Conservation (phyloP, 148 eudicot species). For the Pharnaceum exiguum region DNA sequence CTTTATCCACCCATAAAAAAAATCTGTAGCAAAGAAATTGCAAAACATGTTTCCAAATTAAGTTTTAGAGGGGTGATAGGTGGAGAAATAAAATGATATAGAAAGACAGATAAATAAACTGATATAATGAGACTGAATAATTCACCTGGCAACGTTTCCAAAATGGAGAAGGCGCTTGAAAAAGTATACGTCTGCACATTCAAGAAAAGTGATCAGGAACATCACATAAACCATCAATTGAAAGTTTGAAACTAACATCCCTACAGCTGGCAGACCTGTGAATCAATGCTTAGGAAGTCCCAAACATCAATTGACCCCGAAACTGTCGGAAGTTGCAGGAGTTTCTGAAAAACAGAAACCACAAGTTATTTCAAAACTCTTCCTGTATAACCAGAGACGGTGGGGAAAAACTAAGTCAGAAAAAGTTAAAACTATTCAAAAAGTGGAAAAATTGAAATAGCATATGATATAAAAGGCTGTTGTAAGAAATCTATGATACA, state of each 20-base stretch:
- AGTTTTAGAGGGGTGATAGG: too few species aligned
- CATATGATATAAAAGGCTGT: not conserved
- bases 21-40: too few species aligned
- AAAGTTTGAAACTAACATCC: not conserved
- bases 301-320: constrained; percentile 97
- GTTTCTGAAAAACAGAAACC: constrained; percentile 52
- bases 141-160: constrained; percentile 83
- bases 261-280: constrained; percentile 62
- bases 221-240: not conserved
- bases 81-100: not conserved
- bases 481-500: not conserved
- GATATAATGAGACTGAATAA: constrained; percentile 3
- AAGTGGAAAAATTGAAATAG: not conserved
- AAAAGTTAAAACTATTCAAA: not conserved
- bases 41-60: too few species aligned
- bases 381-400: not conserved
- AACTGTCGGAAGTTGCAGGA: constrained; percentile 86
- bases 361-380: constrained; percentile 20
- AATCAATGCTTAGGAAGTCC: constrained; percentile 98
- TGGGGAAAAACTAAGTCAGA: not conserved
- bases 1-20: too few species aligned
- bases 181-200: constrained; percentile 82
- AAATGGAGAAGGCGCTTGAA: constrained; percentile 79
- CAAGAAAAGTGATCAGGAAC: constrained; percentile 19
- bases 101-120: not conserved